Evolutionary conservation across 768 basidiomycete species (phyloP).

Genomic region (Pleurotus tuber-regium): DNA sequence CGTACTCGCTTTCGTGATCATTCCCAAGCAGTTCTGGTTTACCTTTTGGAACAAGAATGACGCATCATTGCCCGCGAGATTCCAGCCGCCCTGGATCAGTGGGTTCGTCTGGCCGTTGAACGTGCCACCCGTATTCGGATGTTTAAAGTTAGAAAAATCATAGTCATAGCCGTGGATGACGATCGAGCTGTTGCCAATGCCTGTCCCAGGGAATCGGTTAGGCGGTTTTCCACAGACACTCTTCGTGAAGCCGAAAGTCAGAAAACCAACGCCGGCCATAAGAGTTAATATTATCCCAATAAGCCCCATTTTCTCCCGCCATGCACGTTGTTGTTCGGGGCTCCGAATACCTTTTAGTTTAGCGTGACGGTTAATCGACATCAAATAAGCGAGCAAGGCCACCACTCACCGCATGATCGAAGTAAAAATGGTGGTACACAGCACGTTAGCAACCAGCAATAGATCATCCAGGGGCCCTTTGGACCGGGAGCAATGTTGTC

Average conservation of each 20-base stretch:
- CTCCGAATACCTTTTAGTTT: slow-evolving; percentile 71
- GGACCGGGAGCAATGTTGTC: slow-evolving; percentile 78
- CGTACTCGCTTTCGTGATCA: slow-evolving; percentile 70
- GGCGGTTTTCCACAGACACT: slow-evolving; percentile 88
- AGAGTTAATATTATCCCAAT: slow-evolving; percentile 73
- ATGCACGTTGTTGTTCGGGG: slow-evolving; percentile 92
- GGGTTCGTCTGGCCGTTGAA: slow-evolving; percentile 88
- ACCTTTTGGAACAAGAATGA: slow-evolving; percentile 94
- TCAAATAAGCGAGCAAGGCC: neutral
- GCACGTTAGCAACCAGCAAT: slow-evolving; percentile 82
- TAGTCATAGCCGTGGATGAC: slow-evolving; percentile 95
- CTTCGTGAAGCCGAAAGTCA: slow-evolving; percentile 98
- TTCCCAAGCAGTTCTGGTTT: slow-evolving; percentile 75
- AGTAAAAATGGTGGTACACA: slow-evolving; percentile 81
- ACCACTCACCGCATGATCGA: slow-evolving; percentile 67
- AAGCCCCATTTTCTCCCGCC: slow-evolving; percentile 98
- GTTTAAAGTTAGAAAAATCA: slow-evolving; percentile 84
- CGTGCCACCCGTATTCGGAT: slow-evolving; percentile 61
- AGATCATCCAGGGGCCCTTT: slow-evolving; percentile 93
- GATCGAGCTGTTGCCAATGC: slow-evolving; percentile 76
- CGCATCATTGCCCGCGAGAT: slow-evolving; percentile 83
- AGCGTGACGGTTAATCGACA: neutral
- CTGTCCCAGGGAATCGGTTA: slow-evolving; percentile 78
- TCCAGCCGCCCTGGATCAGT: slow-evolving; percentile 71
- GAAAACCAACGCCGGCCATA: slow-evolving; percentile 94